These are phyloP conservation scores for Steccherinum ochraceum DNA, from an alignment of 768 basidiomycete species.

Conservation along the genomic window DNA sequence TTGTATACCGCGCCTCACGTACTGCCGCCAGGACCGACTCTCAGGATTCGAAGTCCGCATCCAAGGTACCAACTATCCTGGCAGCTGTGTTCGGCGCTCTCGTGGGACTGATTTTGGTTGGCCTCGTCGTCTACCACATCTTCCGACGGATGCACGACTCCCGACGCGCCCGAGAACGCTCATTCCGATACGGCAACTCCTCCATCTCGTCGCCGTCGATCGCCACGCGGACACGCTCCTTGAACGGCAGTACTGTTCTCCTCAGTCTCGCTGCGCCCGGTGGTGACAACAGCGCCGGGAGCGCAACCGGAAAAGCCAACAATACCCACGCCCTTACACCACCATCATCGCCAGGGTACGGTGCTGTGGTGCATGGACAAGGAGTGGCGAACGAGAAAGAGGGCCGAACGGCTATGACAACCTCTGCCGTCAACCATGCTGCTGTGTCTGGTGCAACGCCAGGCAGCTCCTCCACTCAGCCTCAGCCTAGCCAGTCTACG, in stretches of 20 bases:
- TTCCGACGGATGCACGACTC: constrained; percentile 12
- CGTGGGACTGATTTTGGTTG: constrained; percentile 13
- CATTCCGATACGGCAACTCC: constrained; percentile 14
- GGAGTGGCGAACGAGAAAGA: constrained; percentile 1
- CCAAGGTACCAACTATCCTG: constrained; percentile 9
- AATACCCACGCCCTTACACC: not conserved
- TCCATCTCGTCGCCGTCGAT: constrained; percentile 1
- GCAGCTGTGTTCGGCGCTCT: constrained; percentile 17
- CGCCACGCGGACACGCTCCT: constrained; percentile 5
- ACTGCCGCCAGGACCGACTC: too few relatives aligned
- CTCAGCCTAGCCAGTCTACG: too few relatives aligned
- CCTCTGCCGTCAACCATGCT: not conserved
- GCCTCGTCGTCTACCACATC: constrained; percentile 10
- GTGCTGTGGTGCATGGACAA: not conserved
- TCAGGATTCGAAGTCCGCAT: constrained; percentile 3
- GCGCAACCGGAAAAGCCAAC: not conserved
- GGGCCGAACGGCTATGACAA: not conserved
- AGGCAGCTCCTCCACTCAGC: too few relatives aligned
- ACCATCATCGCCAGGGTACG: not conserved
- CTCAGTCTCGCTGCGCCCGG: not conserved
- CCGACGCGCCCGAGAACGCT: constrained; percentile 14
- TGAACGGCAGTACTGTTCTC: constrained; percentile 3
- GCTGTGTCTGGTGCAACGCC: constrained; percentile 1
- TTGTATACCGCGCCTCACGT: too few relatives aligned
- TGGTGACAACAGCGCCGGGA: not conserved